Percentiles rank a stretch among this genome's conserved stretches.
Conservation (phyloP, 306 rosid species). For the Betula pendula region DNA sequence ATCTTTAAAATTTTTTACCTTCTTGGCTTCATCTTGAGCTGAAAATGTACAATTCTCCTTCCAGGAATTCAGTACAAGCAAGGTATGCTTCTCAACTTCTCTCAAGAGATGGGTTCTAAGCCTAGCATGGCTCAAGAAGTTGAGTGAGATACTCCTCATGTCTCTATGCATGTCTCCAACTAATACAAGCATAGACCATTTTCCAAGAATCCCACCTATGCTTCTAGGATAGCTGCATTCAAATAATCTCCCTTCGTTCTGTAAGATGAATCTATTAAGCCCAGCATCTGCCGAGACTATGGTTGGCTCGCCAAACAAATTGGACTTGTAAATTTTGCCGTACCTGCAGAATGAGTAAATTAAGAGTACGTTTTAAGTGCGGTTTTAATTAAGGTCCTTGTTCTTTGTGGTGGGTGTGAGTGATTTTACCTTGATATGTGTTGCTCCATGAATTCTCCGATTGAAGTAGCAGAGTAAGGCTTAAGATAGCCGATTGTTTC, state of each 20-base stretch:
- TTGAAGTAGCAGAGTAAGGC: conserved; percentile 79
- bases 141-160: conserved; percentile 82
- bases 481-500: conserved; percentile 76
- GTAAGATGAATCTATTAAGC: conserved; percentile 78
- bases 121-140: conserved; percentile 80
- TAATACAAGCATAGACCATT: conserved; percentile 98
- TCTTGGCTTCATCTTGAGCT: conserved; percentile 93
- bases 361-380: conserved; percentile 3
- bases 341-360: conserved; percentile 48
- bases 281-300: conserved; percentile 96
- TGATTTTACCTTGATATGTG: conserved; percentile 71
- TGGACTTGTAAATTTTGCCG: conserved; percentile 87
- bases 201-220: conserved; percentile 95
- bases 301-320: conserved; percentile 80
- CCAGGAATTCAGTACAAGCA: conserved; percentile 74
- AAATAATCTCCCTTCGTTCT: conserved; percentile 88
- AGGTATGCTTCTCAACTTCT: conserved; percentile 79
- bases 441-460: conserved; percentile 77
- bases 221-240: conserved; percentile 95
- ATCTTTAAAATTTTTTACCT: conserved; percentile 39
- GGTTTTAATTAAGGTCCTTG: conserved; percentile 12
- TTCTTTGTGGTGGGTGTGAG: neutral
- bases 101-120: conserved; percentile 65
- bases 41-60: conserved; percentile 55
- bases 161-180: conserved; percentile 99